Evolutionary conservation across 83 land plant genomes (phyloP).

Genomic region (Isoetes engelmannii): DNA sequence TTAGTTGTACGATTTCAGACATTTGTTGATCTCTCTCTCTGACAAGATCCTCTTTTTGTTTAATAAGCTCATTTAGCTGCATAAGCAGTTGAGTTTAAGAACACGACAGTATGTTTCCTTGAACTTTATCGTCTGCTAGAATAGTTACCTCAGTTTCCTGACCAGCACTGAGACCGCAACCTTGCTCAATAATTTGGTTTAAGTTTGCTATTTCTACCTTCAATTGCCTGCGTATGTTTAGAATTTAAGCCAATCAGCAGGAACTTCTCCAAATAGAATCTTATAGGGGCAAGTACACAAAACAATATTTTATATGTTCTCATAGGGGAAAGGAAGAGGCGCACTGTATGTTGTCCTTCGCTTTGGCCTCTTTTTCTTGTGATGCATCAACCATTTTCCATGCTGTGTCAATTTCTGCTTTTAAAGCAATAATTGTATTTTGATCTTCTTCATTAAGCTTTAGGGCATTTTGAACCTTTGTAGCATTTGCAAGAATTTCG

Average conservation of each 20-base stretch:
- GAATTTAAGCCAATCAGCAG: not conserved
- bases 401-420: conserved; percentile 33
- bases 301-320: not conserved
- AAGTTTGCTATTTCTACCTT: conserved; percentile 23
- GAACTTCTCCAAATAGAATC: not conserved
- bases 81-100: not conserved
- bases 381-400: conserved; percentile 43
- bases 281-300: not conserved
- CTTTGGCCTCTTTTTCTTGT: conserved; percentile 40
- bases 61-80: conserved; percentile 26
- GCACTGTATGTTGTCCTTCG: conserved; percentile 37
- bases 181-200: conserved; percentile 27
- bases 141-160: conserved; percentile 18
- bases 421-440: conserved; percentile 30
- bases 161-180: conserved; percentile 20
- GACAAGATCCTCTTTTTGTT: conserved; percentile 26
- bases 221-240: conserved; percentile 13
- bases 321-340: not conserved
- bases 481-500: conserved; percentile 35
- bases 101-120: not conserved
- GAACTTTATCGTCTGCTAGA: not conserved
- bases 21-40: conserved; percentile 22
- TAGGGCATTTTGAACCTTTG: conserved; percentile 33
- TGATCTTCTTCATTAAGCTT: conserved; percentile 35
- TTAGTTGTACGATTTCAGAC: conserved; percentile 17